Evolutionary conservation across 2,329 filamentous ascomycete genomes (phyloP), one percentile per base, ranked within the genome.

Genomic region (Chalara sp.): DNA sequence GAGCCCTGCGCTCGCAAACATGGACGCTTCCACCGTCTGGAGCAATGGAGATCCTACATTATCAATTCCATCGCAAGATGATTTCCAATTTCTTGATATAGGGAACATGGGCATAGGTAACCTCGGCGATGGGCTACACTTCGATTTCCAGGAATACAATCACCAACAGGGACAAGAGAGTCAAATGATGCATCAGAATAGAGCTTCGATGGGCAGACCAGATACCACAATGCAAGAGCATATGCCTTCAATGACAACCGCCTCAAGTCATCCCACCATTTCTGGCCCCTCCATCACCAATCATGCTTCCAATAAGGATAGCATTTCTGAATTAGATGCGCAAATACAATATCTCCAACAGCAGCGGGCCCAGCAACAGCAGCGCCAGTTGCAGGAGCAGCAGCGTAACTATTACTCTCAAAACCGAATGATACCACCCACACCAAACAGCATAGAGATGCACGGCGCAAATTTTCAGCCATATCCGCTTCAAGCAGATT

Each of bases 401-500:
- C 76, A 63, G 45, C 56, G 57, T 29, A 76, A 75, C 49, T 80
- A 76, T 61, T 83, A 77, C 61, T 65, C 71, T 6, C 74, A 79
- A 53, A 76, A 75, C 55, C 74, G 77, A 53, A 81, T 86, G 48
- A 79, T 89, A 6, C 88, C 88, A 5, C 87, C 87, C 2, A 93
- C 88, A 11, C 88, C 88, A 0, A 88, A 87, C 65, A 92, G 88
- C 64, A 76, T 89, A 30, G 87, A 92, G 63, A 80, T 92, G 69
- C 83, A 86, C 58, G 66, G 79, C 72, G 62, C 80, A 61, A 73
- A 58, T 65, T 64, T 53, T 31, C 79, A 80, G 50, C 83, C 75
- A 58, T 89, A 84, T 63, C 73, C 81, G 39, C 35, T n/a, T 10
- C 75, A 79, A 50, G 73, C 75, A 49, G 62, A 66, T 51, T 64